These are phyloP conservation scores for Diplodia mutila DNA, from an alignment of 2,329 filamentous ascomycete genomes.

Conservation along the genomic window DNA sequence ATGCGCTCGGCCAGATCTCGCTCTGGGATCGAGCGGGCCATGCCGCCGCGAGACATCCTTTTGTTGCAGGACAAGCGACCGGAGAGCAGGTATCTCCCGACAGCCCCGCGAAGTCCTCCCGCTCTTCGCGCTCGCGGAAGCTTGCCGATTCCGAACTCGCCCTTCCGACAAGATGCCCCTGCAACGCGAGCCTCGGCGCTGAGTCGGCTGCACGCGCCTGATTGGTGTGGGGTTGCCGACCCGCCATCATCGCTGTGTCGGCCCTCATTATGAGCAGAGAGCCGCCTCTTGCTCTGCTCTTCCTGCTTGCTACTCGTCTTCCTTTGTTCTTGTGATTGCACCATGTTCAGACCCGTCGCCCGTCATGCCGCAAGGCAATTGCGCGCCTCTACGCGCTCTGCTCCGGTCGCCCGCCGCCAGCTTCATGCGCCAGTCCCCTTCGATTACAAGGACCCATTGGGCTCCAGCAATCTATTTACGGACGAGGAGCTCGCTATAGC, in stretches of 20 bases:
- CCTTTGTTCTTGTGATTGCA: constrained; percentile 20
- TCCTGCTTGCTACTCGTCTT: background rate
- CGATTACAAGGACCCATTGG: constrained; percentile 90
- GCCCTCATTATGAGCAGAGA: background rate
- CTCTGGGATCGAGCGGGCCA: constrained; percentile 5
- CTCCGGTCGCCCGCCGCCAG: constrained; percentile 37
- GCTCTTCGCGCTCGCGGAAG: background rate
- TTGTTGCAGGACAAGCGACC: background rate
- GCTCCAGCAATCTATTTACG: constrained; percentile 73
- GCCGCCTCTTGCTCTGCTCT: background rate
- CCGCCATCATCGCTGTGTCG: constrained; percentile 8
- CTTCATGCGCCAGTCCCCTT: constrained; percentile 59
- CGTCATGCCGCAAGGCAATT: constrained; percentile 48
- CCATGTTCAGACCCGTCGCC: constrained; percentile 51
- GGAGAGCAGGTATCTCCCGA: background rate
- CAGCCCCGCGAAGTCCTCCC: background rate
- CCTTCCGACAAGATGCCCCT: constrained; percentile 9
- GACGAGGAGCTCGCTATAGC: constrained; percentile 89
- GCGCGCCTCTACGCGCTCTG: constrained; percentile 35
- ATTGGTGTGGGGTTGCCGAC: constrained; percentile 28
- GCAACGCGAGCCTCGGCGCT: constrained; percentile 22
- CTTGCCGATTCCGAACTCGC: constrained; percentile 7
- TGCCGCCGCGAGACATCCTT: constrained; percentile 1
- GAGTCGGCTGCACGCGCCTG: constrained; percentile 15
- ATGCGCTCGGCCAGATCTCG: constrained; percentile 3